Base-by-base conservation (phyloP, 768 basidiomycete species). In the Aureoboletus auriporus region DNA sequence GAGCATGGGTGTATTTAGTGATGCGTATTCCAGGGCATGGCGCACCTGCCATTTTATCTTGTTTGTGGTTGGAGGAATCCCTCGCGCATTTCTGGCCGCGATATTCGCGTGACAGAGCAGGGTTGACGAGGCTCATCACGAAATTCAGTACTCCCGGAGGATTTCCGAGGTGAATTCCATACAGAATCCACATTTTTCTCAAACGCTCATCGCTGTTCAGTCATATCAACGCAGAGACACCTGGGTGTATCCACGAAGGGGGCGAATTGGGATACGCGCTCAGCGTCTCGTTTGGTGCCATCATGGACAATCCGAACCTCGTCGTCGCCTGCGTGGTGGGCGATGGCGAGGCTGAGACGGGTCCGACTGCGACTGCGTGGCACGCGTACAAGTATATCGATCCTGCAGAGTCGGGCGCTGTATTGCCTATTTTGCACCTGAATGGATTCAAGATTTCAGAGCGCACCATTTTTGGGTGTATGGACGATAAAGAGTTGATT, bases 391-490 rank as follows among this genome's bases (percentile, higher is more conserved):
- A 96, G 72, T 96, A 86, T 63, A 80, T 94, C 57, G 91, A 96
- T 61, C 92, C 93, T 20, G 80, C 79, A 13, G 92, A 93, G 68
- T 87, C 85, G 3, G 92, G 93, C 16, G 91, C 93, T 0, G 89
- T 94, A 16, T 71, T 96, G n/a, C 93, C 92, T 23, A 89, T 94
- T 53, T 73, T 96, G 2, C 89, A 93, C 60, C 79, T 86, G 53
- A 93, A 93, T 54, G 86, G 88, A 13, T 91, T 89, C 77, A 88
- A 93, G 74, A 93, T 94, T 52, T 89, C 87, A 0, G 89, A 93
- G 62, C 79, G 90, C 33, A 94, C 93, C 13, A 86, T 96, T 50
- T 86, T 83, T 50, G 93, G 92, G 35, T 84, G 84, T 17, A 93
- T 94, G 90, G 92, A 94, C 59, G 76, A 95, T 63, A 83, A 86